Percentiles rank a stretch among this genome's conserved stretches.
Conservation (phyloP, 371 early-diverging fungal species). For the Entomophthora muscae region DNA sequence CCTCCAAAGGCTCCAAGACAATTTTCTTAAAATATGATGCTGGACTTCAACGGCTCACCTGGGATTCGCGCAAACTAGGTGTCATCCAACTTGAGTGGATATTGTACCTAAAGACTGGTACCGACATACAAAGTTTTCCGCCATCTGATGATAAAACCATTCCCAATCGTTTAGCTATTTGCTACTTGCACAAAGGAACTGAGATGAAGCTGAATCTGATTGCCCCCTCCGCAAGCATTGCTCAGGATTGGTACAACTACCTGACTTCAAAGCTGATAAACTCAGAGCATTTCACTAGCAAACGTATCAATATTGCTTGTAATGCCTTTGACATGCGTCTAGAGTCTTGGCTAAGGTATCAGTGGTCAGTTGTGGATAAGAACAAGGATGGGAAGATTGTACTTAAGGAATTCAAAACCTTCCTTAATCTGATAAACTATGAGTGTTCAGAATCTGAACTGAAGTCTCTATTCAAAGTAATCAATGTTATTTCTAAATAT, state of each 20-base stretch:
- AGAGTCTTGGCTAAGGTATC: constrained; percentile 1
- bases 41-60: not conserved
- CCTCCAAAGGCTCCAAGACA: not conserved
- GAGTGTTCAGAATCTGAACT: constrained; percentile 3
- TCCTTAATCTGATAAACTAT: constrained; percentile 6
- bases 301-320: not conserved
- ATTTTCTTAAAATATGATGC: not conserved
- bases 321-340: not conserved
- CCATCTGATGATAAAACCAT: not conserved
- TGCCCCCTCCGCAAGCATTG: not conserved
- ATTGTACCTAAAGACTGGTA: no score
- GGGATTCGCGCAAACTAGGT: not conserved
- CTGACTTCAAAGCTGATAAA: not conserved
- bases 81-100: constrained; percentile 6
- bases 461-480: constrained; percentile 7
- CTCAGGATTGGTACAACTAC: not conserved
- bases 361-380: constrained; percentile 5
- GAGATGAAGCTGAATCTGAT: constrained; percentile 1
- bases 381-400: constrained; percentile 5
- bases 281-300: not conserved
- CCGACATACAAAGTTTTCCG: not conserved
- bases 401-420: constrained; percentile 6
- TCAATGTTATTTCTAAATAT: no score
- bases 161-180: not conserved
- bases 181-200: not conserved